Conservation (phyloP, 1,284 basidiomycete genomes). For the Phlebopus sp. region DNA sequence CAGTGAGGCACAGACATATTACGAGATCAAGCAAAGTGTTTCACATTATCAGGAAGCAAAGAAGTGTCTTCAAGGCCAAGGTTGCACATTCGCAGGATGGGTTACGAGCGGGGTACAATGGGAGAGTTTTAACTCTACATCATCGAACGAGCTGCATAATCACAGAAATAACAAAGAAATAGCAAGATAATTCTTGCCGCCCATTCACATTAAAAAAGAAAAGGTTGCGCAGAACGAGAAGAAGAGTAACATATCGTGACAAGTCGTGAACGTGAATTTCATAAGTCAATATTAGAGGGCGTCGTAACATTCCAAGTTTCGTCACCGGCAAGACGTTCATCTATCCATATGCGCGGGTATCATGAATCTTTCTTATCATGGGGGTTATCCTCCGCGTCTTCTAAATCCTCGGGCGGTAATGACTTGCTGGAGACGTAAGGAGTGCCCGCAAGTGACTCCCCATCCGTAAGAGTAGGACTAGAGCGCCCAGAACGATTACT, state of each 20-base stretch:
- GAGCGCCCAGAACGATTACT: conserved; percentile 50
- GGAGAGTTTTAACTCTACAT: conserved; percentile 45
- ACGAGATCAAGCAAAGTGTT: conserved; percentile 36
- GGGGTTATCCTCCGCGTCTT: conserved; percentile 1
- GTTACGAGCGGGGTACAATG: conserved; percentile 47
- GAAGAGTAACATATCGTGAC: conserved; percentile 9
- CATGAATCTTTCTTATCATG: conserved; percentile 29
- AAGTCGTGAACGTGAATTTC: conserved; percentile 11
- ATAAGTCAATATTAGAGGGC: conserved; percentile 20
- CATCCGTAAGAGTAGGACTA: conserved; percentile 46
- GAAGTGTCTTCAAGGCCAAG: conserved; percentile 37
- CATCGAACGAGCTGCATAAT: neutral
- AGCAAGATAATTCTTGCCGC: neutral
- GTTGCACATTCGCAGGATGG: conserved; percentile 60
- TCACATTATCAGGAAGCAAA: conserved; percentile 50
- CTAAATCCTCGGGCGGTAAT: conserved; percentile 16
- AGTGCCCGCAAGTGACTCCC: conserved; percentile 36
- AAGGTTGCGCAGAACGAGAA: too few relatives aligned
- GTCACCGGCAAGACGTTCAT: neutral
- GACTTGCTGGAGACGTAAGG: conserved; percentile 24
- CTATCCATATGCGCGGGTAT: neutral
- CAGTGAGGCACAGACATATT: conserved; percentile 33
- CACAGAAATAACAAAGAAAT: neutral
- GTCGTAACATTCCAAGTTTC: conserved; percentile 10
- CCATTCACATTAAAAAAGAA: too few relatives aligned